Percentiles rank a stretch among this genome's conserved stretches.
Evolutionary conservation across 305 asterid species (phyloP).

Genomic region (Fraxinus greggii): DNA sequence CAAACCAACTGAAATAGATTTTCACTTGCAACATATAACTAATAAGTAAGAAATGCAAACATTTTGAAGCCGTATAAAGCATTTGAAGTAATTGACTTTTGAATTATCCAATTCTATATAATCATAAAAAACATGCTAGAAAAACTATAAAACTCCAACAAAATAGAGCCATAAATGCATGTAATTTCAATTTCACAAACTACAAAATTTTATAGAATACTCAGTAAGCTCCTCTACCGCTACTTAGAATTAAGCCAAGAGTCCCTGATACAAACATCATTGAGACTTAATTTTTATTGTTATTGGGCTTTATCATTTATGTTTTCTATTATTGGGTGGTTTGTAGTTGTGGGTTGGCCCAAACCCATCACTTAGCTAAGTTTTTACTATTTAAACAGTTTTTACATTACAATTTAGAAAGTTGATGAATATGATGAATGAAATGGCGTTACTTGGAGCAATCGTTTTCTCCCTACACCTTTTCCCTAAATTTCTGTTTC

Average conservation of each 20-base stretch:
- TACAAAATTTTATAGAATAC: background rate
- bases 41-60: background rate
- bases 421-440: no score
- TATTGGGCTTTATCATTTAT: no score
- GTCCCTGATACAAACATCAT: no score
- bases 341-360: no score
- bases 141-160: background rate
- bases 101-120: background rate
- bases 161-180: background rate
- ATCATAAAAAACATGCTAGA: background rate
- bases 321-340: no score
- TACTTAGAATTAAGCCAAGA: slow-evolving; percentile 58
- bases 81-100: background rate
- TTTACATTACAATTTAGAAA: no score
- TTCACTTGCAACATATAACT: background rate
- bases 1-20: background rate
- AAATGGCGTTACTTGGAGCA: no score
- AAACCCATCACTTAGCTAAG: no score
- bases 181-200: background rate
- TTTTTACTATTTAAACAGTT: no score
- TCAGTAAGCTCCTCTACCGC: slow-evolving; percentile 49
- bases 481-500: no score
- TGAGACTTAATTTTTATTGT: no score
- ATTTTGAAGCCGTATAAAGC: background rate
- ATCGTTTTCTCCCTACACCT: no score